Evolutionary conservation across 257 asterid genomes (phyloP).

Genomic region (Lithospermum erythrorhizon): DNA sequence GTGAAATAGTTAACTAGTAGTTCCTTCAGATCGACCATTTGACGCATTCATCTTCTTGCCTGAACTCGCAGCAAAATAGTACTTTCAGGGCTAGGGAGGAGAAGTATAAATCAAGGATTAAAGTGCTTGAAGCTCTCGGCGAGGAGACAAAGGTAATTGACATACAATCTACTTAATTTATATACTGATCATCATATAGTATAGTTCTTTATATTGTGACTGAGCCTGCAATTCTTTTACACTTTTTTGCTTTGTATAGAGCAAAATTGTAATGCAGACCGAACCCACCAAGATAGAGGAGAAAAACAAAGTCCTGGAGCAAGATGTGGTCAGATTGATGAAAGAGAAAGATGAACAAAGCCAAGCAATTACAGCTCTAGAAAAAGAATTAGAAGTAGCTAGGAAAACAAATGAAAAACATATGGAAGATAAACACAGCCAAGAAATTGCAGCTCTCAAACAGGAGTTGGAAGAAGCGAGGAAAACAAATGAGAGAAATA

Average conservation of each 20-base stretch:
- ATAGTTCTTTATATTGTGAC: background rate
- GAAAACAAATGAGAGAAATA: conserved; percentile 14
- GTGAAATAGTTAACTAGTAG: background rate
- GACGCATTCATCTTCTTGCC: conserved; percentile 4
- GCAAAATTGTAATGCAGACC: conserved; percentile 21
- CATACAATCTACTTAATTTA: background rate
- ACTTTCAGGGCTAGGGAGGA: conserved; percentile 84
- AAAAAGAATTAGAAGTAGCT: conserved; percentile 20
- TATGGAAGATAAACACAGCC: conserved; percentile 8
- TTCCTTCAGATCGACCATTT: conserved; percentile 1
- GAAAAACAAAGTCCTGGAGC: conserved; percentile 28
- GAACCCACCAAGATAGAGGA: conserved; percentile 18
- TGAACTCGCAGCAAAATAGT: conserved; percentile 61
- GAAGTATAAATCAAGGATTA: conserved; percentile 82
- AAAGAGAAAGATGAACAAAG: conserved; percentile 39
- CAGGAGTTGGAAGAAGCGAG: conserved; percentile 12
- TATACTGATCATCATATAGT: too few species aligned
- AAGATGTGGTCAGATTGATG: conserved; percentile 21
- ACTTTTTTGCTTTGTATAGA: background rate
- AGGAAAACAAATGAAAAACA: conserved; percentile 9
- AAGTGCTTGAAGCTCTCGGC: conserved; percentile 89
- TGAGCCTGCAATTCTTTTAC: background rate
- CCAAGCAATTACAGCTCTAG: conserved; percentile 24
- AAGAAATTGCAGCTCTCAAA: conserved; percentile 16
- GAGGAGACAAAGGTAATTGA: conserved; percentile 64